Conservation (phyloP, 2,329 filamentous ascomycete species). For the Aspergillus thermomutatus region DNA sequence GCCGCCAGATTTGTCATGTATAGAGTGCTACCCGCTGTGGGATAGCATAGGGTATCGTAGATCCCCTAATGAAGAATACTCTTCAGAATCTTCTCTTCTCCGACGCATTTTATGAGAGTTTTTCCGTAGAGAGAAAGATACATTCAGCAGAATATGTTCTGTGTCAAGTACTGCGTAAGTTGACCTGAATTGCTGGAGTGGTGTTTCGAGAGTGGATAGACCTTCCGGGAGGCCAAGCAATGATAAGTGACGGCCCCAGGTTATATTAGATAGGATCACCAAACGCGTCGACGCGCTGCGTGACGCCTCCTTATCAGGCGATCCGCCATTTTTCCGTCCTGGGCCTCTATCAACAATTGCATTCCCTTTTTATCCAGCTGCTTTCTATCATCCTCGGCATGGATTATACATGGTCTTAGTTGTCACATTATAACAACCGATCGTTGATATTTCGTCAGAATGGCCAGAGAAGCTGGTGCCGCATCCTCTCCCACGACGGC, state of each 20-base stretch:
- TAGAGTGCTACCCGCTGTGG: too few species aligned
- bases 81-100: neutral
- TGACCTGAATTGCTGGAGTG: neutral
- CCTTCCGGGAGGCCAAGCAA: constrained; percentile 9
- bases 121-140: neutral
- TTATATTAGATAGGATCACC: constrained; percentile 20
- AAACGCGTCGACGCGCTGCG: constrained; percentile 38
- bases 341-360: neutral
- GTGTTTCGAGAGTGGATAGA: neutral
- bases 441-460: constrained; percentile 16
- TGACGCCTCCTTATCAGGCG: constrained; percentile 20
- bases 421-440: neutral
- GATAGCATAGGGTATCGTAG: too few species aligned
- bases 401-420: neutral
- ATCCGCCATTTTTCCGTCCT: constrained; percentile 13
- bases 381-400: neutral
- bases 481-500: constrained; percentile 34
- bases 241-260: constrained; percentile 5
- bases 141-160: neutral
- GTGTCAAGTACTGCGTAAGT: neutral
- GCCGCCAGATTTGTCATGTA: neutral
- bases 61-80: neutral
- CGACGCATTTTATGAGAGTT: neutral
- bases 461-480: constrained; percentile 37
- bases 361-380: neutral